Evolutionary conservation across 1,284 basidiomycete species (phyloP).

Genomic region (Irpex rosettiformis): DNA sequence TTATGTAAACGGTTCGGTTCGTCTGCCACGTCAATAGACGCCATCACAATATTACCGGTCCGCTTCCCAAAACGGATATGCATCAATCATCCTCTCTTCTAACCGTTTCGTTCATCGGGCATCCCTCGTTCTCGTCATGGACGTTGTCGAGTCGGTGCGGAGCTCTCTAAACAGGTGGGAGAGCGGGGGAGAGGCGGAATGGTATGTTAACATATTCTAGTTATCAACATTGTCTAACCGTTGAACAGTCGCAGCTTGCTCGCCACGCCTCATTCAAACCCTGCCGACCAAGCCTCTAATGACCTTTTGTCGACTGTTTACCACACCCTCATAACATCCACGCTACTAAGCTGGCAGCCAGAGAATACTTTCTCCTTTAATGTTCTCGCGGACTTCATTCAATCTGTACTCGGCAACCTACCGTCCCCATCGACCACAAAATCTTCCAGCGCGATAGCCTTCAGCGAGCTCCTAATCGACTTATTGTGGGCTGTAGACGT

Average conservation of each 20-base stretch:
- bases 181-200: slow-evolving; percentile 56
- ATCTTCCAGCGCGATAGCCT: slow-evolving; percentile 37
- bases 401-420: slow-evolving; percentile 53
- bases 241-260: slow-evolving; percentile 52
- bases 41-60: not conserved
- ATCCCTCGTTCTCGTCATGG: slow-evolving; percentile 20
- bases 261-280: slow-evolving; percentile 52
- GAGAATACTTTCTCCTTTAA: slow-evolving; percentile 41
- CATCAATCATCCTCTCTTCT: slow-evolving; percentile 1
- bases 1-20: slow-evolving; percentile 3
- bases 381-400: slow-evolving; percentile 57
- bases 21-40: not conserved
- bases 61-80: not conserved
- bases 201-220: slow-evolving; percentile 37
- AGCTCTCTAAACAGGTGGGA: slow-evolving; percentile 42
- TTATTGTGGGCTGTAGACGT: slow-evolving; percentile 76
- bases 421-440: slow-evolving; percentile 64
- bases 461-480: slow-evolving; percentile 72
- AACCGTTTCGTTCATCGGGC: slow-evolving; percentile 1
- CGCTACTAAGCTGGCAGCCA: slow-evolving; percentile 52
- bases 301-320: slow-evolving; percentile 62
- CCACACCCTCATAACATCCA: slow-evolving; percentile 59
- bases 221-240: slow-evolving; percentile 13
- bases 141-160: slow-evolving; percentile 26
- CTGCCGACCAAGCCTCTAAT: slow-evolving; percentile 44